Evolutionary conservation across 2,329 filamentous ascomycete genomes (phyloP).

Genomic region (Whalleya microplaca): DNA sequence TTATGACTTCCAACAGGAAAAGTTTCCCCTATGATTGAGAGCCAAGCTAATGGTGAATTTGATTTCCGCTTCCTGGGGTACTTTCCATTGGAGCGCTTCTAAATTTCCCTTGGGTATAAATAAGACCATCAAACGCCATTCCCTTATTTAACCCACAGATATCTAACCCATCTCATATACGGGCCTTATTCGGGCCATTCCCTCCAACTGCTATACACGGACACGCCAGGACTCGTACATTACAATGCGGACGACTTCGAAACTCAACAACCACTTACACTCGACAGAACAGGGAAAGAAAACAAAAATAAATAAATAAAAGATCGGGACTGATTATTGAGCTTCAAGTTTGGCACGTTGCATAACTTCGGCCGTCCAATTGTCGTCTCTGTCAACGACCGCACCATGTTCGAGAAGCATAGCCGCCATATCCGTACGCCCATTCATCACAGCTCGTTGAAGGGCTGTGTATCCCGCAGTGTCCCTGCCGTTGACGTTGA

Average conservation of each 20-base stretch:
- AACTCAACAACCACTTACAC: background rate
- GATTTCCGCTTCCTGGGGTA: background rate
- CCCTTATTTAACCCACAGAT: background rate
- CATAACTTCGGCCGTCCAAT: constrained; percentile 19
- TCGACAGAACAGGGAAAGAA: background rate
- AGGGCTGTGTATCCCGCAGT: constrained; percentile 37
- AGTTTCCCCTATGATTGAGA: background rate
- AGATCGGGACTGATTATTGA: background rate
- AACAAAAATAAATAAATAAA: no score
- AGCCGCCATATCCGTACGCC: constrained; percentile 39
- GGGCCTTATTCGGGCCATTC: background rate
- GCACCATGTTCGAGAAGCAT: constrained; percentile 38
- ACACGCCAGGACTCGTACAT: background rate
- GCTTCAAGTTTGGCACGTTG: background rate
- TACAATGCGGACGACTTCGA: background rate
- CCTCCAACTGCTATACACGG: background rate
- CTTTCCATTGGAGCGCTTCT: background rate
- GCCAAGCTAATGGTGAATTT: no score
- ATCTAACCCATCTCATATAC: background rate
- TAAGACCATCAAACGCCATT: background rate
- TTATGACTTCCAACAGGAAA: background rate
- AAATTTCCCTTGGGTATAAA: background rate
- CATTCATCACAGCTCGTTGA: constrained; percentile 37
- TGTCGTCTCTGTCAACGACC: constrained; percentile 32
- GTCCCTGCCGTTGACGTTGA: constrained; percentile 37